These are phyloP conservation scores for Phytophthora melonis DNA, from an alignment of 352 stramenopile genomes.

Conservation along the genomic window DNA sequence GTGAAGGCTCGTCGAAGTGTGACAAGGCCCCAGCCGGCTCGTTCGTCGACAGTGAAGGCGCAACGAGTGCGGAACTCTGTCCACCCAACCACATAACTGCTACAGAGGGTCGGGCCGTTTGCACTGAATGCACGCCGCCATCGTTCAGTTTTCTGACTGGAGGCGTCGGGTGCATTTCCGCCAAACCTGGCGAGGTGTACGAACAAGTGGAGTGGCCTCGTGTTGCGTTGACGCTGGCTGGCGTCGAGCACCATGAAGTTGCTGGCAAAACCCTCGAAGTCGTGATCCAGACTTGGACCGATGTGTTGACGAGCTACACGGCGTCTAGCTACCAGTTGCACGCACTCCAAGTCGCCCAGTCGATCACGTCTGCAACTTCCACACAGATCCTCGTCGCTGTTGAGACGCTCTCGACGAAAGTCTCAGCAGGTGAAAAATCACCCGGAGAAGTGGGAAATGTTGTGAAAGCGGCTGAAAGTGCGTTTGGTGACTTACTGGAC, in stretches of 20 bases:
- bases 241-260: conserved; percentile 24
- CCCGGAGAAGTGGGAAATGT: conserved; percentile 4
- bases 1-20: conserved; percentile 37
- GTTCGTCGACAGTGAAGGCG: conserved; percentile 45
- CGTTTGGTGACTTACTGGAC: conserved; percentile 22
- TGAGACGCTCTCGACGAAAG: conserved; percentile 24
- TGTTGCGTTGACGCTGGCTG: conserved; percentile 32
- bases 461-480: conserved; percentile 23
- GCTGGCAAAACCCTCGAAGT: conserved; percentile 5
- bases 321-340: conserved; percentile 31
- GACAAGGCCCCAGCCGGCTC: conserved; percentile 38
- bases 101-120: conserved; percentile 35
- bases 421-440: neutral
- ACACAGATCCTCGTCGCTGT: conserved; percentile 39
- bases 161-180: conserved; percentile 33
- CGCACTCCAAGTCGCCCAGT: conserved; percentile 30
- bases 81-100: conserved; percentile 33
- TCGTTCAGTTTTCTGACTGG: conserved; percentile 49
- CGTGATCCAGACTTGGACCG: conserved; percentile 33
- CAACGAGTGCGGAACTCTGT: conserved; percentile 41
- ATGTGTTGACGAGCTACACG: conserved; percentile 32
- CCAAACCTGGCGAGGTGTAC: conserved; percentile 51
- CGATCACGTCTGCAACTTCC: neutral
- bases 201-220: conserved; percentile 50
- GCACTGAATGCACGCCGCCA: conserved; percentile 36